Evolutionary conservation across 75 land plant genomes (phyloP).

Genomic region (Pinus albicaulis): DNA sequence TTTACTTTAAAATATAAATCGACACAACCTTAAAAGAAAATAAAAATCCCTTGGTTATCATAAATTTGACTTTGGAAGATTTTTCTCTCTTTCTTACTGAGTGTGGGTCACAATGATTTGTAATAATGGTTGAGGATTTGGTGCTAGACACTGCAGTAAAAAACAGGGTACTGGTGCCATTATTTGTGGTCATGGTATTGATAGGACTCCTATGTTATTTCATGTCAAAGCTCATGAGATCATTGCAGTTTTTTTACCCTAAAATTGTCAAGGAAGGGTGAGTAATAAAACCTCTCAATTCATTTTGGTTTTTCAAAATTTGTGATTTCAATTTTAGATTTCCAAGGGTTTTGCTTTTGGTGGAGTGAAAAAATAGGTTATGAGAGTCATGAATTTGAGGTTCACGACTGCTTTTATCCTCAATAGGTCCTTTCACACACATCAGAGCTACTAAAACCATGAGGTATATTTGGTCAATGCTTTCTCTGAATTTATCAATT

Average conservation of each 20-base stretch:
- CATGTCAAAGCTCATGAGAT: constrained; percentile 88
- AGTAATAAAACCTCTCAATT: not conserved
- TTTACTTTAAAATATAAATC: too few species aligned
- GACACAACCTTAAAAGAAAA: too few species aligned
- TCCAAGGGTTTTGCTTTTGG: not conserved
- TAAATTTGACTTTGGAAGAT: too few species aligned
- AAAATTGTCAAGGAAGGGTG: constrained; percentile 89
- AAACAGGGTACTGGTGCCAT: too few species aligned
- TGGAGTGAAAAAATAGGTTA: constrained; percentile 55
- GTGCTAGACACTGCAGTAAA: too few species aligned
- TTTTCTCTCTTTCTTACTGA: too few species aligned
- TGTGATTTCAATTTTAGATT: not conserved
- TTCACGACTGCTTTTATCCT: constrained; percentile 76
- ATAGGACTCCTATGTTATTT: constrained; percentile 93
- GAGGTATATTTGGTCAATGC: constrained; percentile 40
- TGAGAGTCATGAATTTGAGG: constrained; percentile 79
- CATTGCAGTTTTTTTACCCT: constrained; percentile 63
- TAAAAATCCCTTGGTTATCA: too few species aligned
- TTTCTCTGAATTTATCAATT: not conserved
- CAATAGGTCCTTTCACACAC: constrained; percentile 65
- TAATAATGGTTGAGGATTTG: too few species aligned
- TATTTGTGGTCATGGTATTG: constrained; percentile 14
- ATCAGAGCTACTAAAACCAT: constrained; percentile 65
- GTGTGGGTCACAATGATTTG: too few species aligned
- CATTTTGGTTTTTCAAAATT: not conserved